Evolutionary conservation across 2,329 filamentous ascomycete species (phyloP).

Genomic region (Fusarium clavum): DNA sequence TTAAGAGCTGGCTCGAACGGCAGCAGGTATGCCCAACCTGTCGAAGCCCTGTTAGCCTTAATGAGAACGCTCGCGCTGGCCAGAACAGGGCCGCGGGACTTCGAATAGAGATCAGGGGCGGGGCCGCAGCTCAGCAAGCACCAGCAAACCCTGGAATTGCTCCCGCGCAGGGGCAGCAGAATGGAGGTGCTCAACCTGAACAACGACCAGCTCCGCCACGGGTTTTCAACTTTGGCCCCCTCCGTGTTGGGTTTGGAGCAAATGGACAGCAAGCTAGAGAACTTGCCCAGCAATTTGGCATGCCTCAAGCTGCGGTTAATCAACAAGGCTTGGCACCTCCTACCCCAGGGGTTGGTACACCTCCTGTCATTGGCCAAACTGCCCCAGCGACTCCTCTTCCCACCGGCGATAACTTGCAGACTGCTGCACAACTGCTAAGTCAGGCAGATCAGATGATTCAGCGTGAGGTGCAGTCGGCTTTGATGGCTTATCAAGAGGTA

Average conservation of each 20-base stretch:
- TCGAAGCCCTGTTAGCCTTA: constrained; percentile 75
- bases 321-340: constrained; percentile 41
- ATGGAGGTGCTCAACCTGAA: constrained; percentile 40
- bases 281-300: constrained; percentile 72
- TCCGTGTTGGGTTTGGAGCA: constrained; percentile 82
- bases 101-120: constrained; percentile 49
- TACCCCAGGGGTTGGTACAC: constrained; percentile 31
- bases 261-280: constrained; percentile 74
- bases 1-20: constrained; percentile 96
- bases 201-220: constrained; percentile 59
- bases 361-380: constrained; percentile 28
- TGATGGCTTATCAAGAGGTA: constrained; percentile 74
- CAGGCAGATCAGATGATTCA: constrained; percentile 76
- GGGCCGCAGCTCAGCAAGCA: constrained; percentile 38
- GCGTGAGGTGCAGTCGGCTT: constrained; percentile 72
- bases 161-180: constrained; percentile 39
- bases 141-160: constrained; percentile 40
- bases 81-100: constrained; percentile 48
- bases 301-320: constrained; percentile 50
- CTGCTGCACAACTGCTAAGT: constrained; percentile 70
- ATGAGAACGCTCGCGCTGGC: constrained; percentile 43
- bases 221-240: constrained; percentile 78
- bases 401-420: constrained; percentile 51
- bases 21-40: constrained; percentile 98
- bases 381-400: constrained; percentile 35